These are phyloP conservation scores for Chrysosporium queenslandicum DNA, from an alignment of 2,329 filamentous ascomycete genomes.

Conservation along the genomic window DNA sequence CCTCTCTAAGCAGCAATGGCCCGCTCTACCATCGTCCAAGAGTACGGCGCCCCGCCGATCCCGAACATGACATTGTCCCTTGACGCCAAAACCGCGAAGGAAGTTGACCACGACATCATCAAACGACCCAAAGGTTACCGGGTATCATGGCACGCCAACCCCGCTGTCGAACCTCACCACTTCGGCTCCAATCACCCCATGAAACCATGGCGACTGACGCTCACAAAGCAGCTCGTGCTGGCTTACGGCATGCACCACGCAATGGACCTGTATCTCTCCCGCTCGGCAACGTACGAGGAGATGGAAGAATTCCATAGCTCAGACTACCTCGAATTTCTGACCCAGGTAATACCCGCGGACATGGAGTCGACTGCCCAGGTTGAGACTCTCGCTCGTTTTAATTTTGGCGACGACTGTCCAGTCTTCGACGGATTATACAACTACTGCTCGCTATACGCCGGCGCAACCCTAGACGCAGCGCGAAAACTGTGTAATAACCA, in stretches of 20 bases:
- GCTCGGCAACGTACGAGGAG: conserved; percentile 77
- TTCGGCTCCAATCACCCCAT: conserved; percentile 96
- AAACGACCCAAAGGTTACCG: conserved; percentile 73
- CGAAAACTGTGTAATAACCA: conserved; percentile 76
- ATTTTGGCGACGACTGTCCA: conserved; percentile 87
- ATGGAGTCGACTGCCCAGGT: conserved; percentile 55
- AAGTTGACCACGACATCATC: conserved; percentile 56
- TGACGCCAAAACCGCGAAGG: conserved; percentile 43
- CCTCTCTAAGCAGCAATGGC: conserved; percentile 25
- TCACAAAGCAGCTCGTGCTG: conserved; percentile 89
- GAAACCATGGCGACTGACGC: conserved; percentile 94
- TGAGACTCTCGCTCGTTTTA: conserved; percentile 55
- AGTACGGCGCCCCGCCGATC: conserved; percentile 37
- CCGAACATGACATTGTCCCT: conserved; percentile 38
- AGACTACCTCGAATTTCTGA: conserved; percentile 86
- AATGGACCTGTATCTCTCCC: conserved; percentile 87
- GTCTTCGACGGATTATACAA: conserved; percentile 93
- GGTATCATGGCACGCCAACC: conserved; percentile 93
- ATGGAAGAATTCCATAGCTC: conserved; percentile 74
- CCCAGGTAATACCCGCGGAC: conserved; percentile 59
- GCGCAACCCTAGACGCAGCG: conserved; percentile 81
- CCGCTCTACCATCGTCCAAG: conserved; percentile 40
- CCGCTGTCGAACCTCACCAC: conserved; percentile 89
- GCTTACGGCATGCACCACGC: conserved; percentile 92
- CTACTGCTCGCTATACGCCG: conserved; percentile 88